These are phyloP conservation scores for Candida silvicultrix DNA, from an alignment of 805 yeast genomes.

Conservation along the genomic window DNA sequence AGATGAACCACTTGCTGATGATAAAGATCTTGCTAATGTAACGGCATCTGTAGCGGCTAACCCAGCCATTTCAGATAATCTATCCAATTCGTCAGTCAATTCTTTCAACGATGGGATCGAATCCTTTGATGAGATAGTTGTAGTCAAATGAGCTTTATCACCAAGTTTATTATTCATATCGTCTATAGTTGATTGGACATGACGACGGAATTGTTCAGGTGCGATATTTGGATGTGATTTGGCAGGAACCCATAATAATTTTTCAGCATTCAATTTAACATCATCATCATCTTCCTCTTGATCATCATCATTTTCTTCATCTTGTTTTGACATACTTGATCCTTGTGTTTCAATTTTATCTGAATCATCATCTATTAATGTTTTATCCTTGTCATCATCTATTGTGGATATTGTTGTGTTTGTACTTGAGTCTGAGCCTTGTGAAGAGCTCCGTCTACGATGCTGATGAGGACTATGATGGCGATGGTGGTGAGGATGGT, in stretches of 20 bases:
- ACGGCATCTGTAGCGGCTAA: slow-evolving; percentile 76
- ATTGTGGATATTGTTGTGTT: neutral
- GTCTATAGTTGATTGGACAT: slow-evolving; percentile 42
- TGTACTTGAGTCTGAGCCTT: slow-evolving; percentile 7
- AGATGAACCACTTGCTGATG: slow-evolving; percentile 59
- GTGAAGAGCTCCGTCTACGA: slow-evolving; percentile 11
- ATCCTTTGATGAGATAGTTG: slow-evolving; percentile 7
- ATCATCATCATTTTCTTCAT: neutral
- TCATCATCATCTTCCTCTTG: neutral
- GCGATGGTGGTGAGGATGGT: no score
- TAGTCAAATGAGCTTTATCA: neutral
- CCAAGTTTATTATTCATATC: slow-evolving; percentile 17
- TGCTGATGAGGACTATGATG: no score
- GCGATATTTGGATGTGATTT: slow-evolving; percentile 90
- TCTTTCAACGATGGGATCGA: slow-evolving; percentile 61
- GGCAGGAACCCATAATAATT: slow-evolving; percentile 93
- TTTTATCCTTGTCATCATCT: slow-evolving; percentile 3
- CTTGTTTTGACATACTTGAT: no score
- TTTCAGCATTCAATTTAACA: slow-evolving; percentile 30
- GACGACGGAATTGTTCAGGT: slow-evolving; percentile 75
- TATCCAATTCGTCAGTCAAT: slow-evolving; percentile 69
- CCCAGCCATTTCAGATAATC: slow-evolving; percentile 70
- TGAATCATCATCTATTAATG: slow-evolving; percentile 5
- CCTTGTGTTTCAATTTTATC: neutral
- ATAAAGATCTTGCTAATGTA: slow-evolving; percentile 72